These are phyloP conservation scores for Jatropha podagrica DNA, from an alignment of 441 rosid species.

Conservation along the genomic window DNA sequence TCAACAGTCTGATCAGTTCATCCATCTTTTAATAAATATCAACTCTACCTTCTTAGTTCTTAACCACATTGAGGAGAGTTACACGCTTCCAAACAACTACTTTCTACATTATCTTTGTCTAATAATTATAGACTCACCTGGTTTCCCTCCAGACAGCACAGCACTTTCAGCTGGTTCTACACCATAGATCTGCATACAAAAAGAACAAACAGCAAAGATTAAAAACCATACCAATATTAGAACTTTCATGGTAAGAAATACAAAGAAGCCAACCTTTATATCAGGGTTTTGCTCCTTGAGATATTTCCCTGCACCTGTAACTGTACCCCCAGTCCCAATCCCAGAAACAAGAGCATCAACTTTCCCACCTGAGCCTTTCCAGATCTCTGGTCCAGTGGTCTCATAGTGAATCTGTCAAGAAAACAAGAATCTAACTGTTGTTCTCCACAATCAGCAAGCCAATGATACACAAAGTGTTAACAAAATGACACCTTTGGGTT, in stretches of 20 bases:
- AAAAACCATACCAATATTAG: neutral
- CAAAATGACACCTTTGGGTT: slow-evolving; percentile 57
- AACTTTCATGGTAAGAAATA: neutral
- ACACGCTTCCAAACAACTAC: neutral
- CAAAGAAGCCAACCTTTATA: slow-evolving; percentile 43
- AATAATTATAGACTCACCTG: slow-evolving; percentile 37
- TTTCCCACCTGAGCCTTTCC: slow-evolving; percentile 64
- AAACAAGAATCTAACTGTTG: neutral
- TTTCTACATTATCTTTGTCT: neutral
- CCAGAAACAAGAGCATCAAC: slow-evolving; percentile 70
- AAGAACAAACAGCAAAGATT: neutral
- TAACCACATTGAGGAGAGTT: neutral
- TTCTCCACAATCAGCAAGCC: slow-evolving; percentile 15
- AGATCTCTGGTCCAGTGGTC: slow-evolving; percentile 66
- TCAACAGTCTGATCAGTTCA: neutral
- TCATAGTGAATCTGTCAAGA: slow-evolving; percentile 53
- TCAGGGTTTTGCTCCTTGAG: slow-evolving; percentile 66
- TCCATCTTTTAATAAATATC: neutral
- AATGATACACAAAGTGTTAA: slow-evolving; percentile 2
- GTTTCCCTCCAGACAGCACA: slow-evolving; percentile 55
- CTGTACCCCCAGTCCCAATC: slow-evolving; percentile 71
- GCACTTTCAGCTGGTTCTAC: slow-evolving; percentile 67
- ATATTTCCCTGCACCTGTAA: slow-evolving; percentile 61
- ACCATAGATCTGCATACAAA: slow-evolving; percentile 45
- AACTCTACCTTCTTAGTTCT: neutral